Evolutionary conservation across 805 yeast genomes (phyloP).

Genomic region (Citeromyces nyonsensis): DNA sequence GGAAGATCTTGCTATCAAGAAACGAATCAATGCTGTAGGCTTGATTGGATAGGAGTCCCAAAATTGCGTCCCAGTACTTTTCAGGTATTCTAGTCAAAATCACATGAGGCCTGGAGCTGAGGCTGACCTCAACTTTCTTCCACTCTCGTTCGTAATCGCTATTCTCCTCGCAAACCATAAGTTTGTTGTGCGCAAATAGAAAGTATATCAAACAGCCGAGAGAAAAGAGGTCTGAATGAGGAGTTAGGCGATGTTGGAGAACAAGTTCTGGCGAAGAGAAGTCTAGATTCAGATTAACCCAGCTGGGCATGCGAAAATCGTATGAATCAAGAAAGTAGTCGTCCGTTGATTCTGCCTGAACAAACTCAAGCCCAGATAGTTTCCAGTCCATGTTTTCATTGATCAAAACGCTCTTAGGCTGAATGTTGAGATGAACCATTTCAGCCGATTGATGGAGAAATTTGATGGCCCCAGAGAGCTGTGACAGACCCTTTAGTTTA

Average conservation of each 20-base stretch:
- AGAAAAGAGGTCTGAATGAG: constrained; percentile 72
- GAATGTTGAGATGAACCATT: constrained; percentile 61
- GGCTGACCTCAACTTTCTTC: not conserved
- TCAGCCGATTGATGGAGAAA: constrained; percentile 71
- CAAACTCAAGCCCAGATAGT: constrained; percentile 56
- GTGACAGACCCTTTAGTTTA: constrained; percentile 66
- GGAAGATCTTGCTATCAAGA: constrained; percentile 59
- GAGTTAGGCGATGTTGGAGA: constrained; percentile 43
- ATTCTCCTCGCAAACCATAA: not conserved
- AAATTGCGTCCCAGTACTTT: constrained; percentile 29
- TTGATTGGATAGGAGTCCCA: constrained; percentile 28
- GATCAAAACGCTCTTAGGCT: constrained; percentile 64
- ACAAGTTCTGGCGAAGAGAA: constrained; percentile 80
- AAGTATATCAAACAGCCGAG: constrained; percentile 65
- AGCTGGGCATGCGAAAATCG: constrained; percentile 63
- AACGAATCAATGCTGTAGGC: constrained; percentile 42
- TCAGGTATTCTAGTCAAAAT: constrained; percentile 46
- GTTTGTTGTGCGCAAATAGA: constrained; percentile 24
- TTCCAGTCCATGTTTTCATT: constrained; percentile 92
- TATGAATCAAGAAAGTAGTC: constrained; percentile 56
- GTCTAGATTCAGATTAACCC: constrained; percentile 54
- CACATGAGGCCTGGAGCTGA: constrained; percentile 18
- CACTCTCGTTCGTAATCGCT: no score
- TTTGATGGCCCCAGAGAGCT: constrained; percentile 60
- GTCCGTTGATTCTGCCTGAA: constrained; percentile 28